A percentile compares a stretch with the other conserved stretches of the same genome.
These are phyloP conservation scores for Pythium aquatile DNA, from an alignment of 352 stramenopile species.

Conservation along the genomic window DNA sequence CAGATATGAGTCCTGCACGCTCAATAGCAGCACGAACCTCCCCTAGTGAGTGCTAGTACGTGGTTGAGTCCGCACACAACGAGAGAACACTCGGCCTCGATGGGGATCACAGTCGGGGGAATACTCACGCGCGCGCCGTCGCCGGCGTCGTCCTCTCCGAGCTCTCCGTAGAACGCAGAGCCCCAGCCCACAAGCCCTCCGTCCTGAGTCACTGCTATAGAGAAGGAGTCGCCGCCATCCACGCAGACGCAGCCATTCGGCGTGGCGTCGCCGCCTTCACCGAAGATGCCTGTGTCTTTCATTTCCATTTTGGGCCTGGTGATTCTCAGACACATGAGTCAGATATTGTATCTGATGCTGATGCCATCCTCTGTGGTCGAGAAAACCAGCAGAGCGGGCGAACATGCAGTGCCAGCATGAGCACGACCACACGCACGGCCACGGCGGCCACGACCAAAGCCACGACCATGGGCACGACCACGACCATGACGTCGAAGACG, in stretches of 20 bases:
- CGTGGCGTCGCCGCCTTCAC: slow-evolving; percentile 26
- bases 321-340: not conserved
- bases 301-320: not conserved
- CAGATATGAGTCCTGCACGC: too few species aligned
- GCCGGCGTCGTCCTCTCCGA: slow-evolving; percentile 13
- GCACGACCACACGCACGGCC: slow-evolving; percentile 42
- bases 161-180: slow-evolving; percentile 62
- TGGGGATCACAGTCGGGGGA: slow-evolving; percentile 16
- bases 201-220: slow-evolving; percentile 32
- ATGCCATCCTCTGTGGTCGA: not conserved
- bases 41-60: slow-evolving; percentile 38
- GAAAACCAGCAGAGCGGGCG: not conserved
- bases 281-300: slow-evolving; percentile 29
- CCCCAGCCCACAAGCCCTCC: slow-evolving; percentile 60
- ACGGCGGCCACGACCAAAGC: slow-evolving; percentile 42
- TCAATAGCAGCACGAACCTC: slow-evolving; percentile 14
- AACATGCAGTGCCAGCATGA: slow-evolving; percentile 61
- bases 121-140: not conserved
- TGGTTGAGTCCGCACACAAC: slow-evolving; percentile 64
- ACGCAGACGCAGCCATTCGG: slow-evolving; percentile 20
- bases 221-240: slow-evolving; percentile 60
- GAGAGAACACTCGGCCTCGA: slow-evolving; percentile 31
- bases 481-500: slow-evolving; percentile 66
- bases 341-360: not conserved
- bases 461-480: slow-evolving; percentile 60